Base-by-base conservation (phyloP, 306 rosid species). In the Cicer cuneatum region DNA sequence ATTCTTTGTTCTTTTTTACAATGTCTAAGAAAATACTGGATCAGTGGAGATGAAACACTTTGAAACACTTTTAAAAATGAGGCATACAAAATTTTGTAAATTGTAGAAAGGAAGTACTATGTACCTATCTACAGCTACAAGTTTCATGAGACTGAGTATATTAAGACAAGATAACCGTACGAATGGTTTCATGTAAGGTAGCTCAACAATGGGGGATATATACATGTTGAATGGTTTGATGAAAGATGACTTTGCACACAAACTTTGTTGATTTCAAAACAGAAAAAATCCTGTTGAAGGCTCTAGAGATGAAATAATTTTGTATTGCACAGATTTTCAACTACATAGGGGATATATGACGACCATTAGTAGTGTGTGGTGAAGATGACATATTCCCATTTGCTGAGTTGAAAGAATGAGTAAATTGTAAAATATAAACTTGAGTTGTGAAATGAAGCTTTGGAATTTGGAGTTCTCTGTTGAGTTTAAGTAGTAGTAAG, bases 311-410 rank as follows among this genome's bases (percentile, higher is more conserved):
- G n/a, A 47, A 47, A 67, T 8, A 18, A 19, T 10, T 43, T 12
- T 43, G 54, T 21, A 40, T 66, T 42, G 18, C 54, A 66, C 21
- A 47, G 12, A 65, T 29, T 43, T 66, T 3, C 7, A 45, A 45
- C 74, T 15, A 7, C 21, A 3, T 14, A 51, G 46, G 64, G 33
- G 38, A 12, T 53, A 39, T 53, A 71, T 39, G 75, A 52, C 16
- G 10, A 19, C 29, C 12, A 16, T 62, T 15, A 37, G 12, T 5
- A 18, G 6, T 39, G 64, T 70, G 51, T 40, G 37, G 11, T 12
- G 52, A 1, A 4, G 61, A 13, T 18, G 59, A 53, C 18, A 53
- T 53, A 4, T 14, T 48, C 35, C 7, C 35, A 54, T 18, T 53
- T 18, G 14, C 13, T 47, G 52, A 47, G 8, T 47, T 6, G 60